phyloP scores from a whole-genome alignment of 495 filamentous ascomycete species.

The Aspergillus kassunensis region DNA sequence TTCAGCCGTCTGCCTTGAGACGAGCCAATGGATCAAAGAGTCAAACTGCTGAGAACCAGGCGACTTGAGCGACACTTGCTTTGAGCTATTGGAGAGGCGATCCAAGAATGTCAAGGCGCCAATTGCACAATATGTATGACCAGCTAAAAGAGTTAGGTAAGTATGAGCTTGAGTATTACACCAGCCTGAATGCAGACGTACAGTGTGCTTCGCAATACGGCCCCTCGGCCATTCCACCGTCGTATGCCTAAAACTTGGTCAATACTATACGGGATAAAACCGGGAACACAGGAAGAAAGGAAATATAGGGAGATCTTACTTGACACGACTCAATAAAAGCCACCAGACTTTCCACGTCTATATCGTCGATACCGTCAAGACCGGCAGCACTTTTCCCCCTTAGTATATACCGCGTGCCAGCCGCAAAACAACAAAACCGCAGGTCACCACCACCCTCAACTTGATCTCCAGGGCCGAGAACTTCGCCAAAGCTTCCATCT shows the following conservation, averaged over 20 bases:
- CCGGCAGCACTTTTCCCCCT: slow-evolving; percentile 52
- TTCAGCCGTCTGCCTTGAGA: slow-evolving; percentile 63
- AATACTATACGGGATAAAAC: background rate
- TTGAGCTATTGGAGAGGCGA: slow-evolving; percentile 25
- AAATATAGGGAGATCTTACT: slow-evolving; percentile 37
- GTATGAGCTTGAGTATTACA: slow-evolving; percentile 1
- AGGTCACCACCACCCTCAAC: slow-evolving; percentile 79
- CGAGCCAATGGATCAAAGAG: slow-evolving; percentile 58
- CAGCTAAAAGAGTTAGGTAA: slow-evolving; percentile 52
- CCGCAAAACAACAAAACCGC: slow-evolving; percentile 79
- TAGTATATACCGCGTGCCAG: slow-evolving; percentile 78
- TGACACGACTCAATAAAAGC: slow-evolving; percentile 67
- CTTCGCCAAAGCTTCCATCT: slow-evolving; percentile 91
- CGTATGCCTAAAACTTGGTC: slow-evolving; percentile 63
- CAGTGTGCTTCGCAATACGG: slow-evolving; percentile 85
- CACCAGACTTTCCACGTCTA: slow-evolving; percentile 67
- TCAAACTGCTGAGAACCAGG: slow-evolving; percentile 36
- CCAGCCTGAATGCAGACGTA: slow-evolving; percentile 36
- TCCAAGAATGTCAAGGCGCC: slow-evolving; percentile 67
- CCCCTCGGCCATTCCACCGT: slow-evolving; percentile 81
- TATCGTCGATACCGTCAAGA: slow-evolving; percentile 60
- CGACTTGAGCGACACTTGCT: slow-evolving; percentile 23
- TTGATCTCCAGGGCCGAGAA: slow-evolving; percentile 53
- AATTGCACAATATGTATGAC: slow-evolving; percentile 83
- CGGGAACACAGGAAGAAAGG: background rate